Evolutionary conservation across 2,329 filamentous ascomycete genomes (phyloP).

Genomic region (Paecilomyces sp.): DNA sequence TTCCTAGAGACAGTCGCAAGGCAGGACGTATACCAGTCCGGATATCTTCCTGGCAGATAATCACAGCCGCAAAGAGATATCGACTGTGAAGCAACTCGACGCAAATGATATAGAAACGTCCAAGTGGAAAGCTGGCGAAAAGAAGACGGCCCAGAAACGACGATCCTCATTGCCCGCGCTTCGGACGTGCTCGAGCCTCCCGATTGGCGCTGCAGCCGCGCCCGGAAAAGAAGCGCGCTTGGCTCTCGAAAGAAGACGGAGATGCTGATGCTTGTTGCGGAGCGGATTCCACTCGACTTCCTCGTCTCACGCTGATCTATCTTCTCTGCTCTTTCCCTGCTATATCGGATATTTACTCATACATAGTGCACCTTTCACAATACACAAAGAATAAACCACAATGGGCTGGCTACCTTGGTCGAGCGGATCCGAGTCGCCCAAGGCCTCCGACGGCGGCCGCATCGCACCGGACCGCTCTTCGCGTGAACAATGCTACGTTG

Average conservation of each 20-base stretch:
- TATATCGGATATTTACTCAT: neutral
- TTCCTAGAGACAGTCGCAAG: neutral
- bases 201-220: neutral
- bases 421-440: conserved; percentile 37
- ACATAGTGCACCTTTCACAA: neutral
- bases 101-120: neutral
- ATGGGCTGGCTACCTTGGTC: conserved; percentile 51
- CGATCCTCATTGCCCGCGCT: neutral
- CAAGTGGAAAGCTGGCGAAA: neutral
- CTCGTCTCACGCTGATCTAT: neutral
- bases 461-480: conserved; percentile 80
- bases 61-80: neutral
- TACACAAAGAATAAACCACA: conserved; percentile 8
- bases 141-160: neutral
- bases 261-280: neutral
- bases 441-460: conserved; percentile 51
- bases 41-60: neutral
- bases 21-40: neutral
- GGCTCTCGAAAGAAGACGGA: neutral
- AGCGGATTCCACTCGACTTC: neutral
- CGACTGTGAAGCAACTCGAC: neutral
- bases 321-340: neutral
- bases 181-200: neutral
- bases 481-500: conserved; percentile 80
- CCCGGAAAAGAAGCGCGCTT: neutral